Base-by-base conservation (phyloP, 768 basidiomycete species). In the Mycena metata region DNA sequence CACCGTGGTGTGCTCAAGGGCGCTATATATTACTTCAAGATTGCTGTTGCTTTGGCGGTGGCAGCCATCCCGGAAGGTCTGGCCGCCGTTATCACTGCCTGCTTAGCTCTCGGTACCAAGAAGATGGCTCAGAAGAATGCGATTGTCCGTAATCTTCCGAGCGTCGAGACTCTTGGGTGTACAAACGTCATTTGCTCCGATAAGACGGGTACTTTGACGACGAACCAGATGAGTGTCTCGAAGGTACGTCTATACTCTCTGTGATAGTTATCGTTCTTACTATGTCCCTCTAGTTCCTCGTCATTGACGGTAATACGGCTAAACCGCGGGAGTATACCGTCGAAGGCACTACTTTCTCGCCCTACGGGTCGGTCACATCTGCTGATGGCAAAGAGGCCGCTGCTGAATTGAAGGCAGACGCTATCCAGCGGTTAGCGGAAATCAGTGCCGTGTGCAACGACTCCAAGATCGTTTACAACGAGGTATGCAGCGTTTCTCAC, bases 81-180 rank as follows among this genome's bases (percentile, higher is more conserved):
- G n/a, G 96, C 97, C 41, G 96, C 96, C 57, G 97, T 99, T 66
- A 98, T 99, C 76, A 99, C 97, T 10, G 96, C 96, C 12, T 98
- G 96, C 79, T 81, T 99, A 43, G 96, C 98, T 12, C 86, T 99
- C 16, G 98, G 97, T 21, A 98, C 97, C 19, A 96, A 98, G 84
- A 98, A 98, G 81, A 99, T 99, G 97, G 96, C 97, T 0, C 94
- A 98, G 84, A 94, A 96, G 82, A 98, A 98, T 69, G 97, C 97
- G 2, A 99, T 99, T 74, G 97, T 99, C 60, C 84, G 96, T 74
- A 96, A 97, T 79, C 83, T 99, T 69, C 98, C 97, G 10, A 95
- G 93, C 70, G 98, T 99, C 36, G 97, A 99, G 82, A 99, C 97
- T 43, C 85, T 99, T 9, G 97, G 97, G 0, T 96, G 96, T 83